Base-by-base conservation (phyloP, 805 yeast genomes). In the Ogataea wickerhamii region DNA sequence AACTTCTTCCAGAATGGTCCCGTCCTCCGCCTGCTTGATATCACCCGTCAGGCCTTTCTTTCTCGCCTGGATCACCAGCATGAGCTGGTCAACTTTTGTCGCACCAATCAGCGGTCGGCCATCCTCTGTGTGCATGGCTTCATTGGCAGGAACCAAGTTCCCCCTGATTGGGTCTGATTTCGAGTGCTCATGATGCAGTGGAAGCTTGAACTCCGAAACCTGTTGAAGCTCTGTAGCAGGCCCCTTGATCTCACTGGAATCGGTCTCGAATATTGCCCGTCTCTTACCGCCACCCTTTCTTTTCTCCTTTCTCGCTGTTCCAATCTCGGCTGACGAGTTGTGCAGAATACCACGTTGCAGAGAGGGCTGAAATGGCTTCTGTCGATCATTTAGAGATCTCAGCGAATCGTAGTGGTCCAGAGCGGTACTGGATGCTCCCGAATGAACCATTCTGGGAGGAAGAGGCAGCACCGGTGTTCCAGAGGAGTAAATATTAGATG, bases 21-120 rank as follows among this genome's bases (percentile, higher is more conserved):
- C 94, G 59, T 82, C 89, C 6, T 75, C 74, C 1, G 81, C 76
- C 44, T 78, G 80, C 34, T 72, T 70, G 28, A 84, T 80, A 33
- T 71, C 74, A 8, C 78, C 74, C n/a, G 76, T 76, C 18, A 81
- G 70, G 6, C 89, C 85, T 47, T 84, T 82, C 43, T 82, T 84
- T 36, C 95, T 72, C 0, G 96, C 95, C 60, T 89, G 95, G 37
- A 89, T 83, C 26, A 87, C 85, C 34, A 89, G 68, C 96, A 89
- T 87, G 53, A 89, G 66, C 52, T 83, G 94, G 62, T 89, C 98
- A 19, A 89, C 86, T 55, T 85, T 85, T 0, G 96, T 89, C 3
- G 89, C 87, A 2, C 96, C 96, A 5, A 87, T 60, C 17, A 82
- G 63, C 3, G 88, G 87, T 36, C 85, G 64, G 1, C 82, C 81